phyloP scores from a whole-genome alignment of 2,329 filamentous ascomycete genomes.

The Ophiostoma fasciatum region DNA sequence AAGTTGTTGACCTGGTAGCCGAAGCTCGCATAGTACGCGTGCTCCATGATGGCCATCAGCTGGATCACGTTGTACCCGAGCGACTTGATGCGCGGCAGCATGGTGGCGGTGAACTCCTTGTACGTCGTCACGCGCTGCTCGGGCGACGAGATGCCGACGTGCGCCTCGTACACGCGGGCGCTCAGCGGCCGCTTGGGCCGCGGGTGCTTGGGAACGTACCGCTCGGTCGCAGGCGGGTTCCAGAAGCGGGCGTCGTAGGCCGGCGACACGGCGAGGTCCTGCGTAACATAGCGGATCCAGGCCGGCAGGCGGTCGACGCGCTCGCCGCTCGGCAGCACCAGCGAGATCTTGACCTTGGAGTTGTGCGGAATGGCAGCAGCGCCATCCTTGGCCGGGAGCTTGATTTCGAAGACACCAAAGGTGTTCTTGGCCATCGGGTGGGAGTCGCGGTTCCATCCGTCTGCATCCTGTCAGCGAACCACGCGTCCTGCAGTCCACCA shows the following conservation, averaged over 20 bases:
- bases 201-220: slow-evolving; percentile 71
- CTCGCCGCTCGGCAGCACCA: slow-evolving; percentile 66
- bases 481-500: no score
- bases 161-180: slow-evolving; percentile 93
- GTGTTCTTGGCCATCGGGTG: slow-evolving; percentile 77
- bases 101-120: slow-evolving; percentile 90
- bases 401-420: slow-evolving; percentile 79
- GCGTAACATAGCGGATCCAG: slow-evolving; percentile 96
- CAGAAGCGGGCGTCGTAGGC: slow-evolving; percentile 93
- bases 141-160: slow-evolving; percentile 90
- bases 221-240: slow-evolving; percentile 69
- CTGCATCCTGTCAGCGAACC: no score
- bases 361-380: slow-evolving; percentile 75
- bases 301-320: slow-evolving; percentile 78
- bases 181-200: slow-evolving; percentile 73
- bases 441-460: slow-evolving; percentile 72
- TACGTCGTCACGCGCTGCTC: slow-evolving; percentile 83
- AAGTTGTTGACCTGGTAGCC: slow-evolving; percentile 99
- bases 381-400: slow-evolving; percentile 55
- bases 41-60: slow-evolving; percentile 98
- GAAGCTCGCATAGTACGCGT: slow-evolving; percentile 98
- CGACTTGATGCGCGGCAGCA: slow-evolving; percentile 78
- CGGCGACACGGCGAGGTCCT: slow-evolving; percentile 78
- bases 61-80: slow-evolving; percentile 97
- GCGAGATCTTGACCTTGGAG: slow-evolving; percentile 90